Evolutionary conservation across 1,284 basidiomycete genomes (phyloP).

Genomic region (Naganishia cerealis): DNA sequence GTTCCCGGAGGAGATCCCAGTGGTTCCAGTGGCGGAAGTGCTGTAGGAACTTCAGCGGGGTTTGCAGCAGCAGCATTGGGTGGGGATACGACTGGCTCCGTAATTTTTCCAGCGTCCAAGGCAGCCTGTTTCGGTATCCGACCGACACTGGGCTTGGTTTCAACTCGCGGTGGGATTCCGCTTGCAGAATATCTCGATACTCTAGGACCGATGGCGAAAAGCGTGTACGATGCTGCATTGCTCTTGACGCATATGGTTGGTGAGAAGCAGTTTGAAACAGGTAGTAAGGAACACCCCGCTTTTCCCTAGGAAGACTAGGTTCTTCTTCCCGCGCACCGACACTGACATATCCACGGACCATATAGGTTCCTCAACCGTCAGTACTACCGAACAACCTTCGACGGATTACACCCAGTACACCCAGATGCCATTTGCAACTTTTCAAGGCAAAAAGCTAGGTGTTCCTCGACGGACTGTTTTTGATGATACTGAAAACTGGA

Average conservation of each 20-base stretch:
- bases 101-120: conserved; percentile 37
- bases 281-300: conserved; percentile 7
- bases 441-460: conserved; percentile 31
- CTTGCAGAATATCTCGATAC: conserved; percentile 38
- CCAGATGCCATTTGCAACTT: conserved; percentile 25
- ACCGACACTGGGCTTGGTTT: conserved; percentile 37
- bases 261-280: conserved; percentile 14
- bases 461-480: conserved; percentile 8
- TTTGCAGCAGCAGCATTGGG: conserved; percentile 39
- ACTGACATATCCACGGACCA: not conserved
- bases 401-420: conserved; percentile 35
- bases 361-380: not conserved
- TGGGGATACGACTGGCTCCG: conserved; percentile 36
- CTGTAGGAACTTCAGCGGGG: conserved; percentile 39
- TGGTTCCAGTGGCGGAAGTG: conserved; percentile 39
- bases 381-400: not conserved
- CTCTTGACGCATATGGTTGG: conserved; percentile 42
- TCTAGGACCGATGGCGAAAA: conserved; percentile 41
- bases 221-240: conserved; percentile 39
- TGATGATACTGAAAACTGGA: not conserved
- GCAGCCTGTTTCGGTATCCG: conserved; percentile 18
- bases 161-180: conserved; percentile 38
- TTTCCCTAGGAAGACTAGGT: not conserved
- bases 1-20: conserved; percentile 39
- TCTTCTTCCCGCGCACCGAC: not conserved